Percentiles rank a stretch among this genome's conserved stretches.
Conservation (phyloP, 129 eudicot genomes). For the Cynara cardunculus region DNA sequence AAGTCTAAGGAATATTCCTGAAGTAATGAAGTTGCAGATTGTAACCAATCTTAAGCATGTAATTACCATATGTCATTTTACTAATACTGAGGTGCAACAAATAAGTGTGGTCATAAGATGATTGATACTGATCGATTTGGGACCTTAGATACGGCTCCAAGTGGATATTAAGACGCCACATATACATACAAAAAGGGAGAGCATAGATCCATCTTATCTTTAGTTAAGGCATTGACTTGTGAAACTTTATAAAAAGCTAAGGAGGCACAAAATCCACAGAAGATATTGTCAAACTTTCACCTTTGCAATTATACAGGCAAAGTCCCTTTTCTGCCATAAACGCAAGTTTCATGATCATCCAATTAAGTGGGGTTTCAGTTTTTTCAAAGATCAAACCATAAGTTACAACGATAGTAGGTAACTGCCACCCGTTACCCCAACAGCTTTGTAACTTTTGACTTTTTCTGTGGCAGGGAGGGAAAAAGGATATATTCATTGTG, state of each 20-base stretch:
- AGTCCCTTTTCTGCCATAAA: constrained; percentile 5
- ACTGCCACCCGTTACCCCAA: neutral
- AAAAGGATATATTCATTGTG: neutral
- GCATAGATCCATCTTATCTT: constrained; percentile 29
- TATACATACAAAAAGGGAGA: constrained; percentile 16
- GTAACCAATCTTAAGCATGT: constrained; percentile 5
- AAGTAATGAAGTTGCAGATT: neutral
- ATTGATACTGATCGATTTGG: neutral
- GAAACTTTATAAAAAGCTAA: constrained; percentile 28
- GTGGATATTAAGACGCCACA: constrained; percentile 22
- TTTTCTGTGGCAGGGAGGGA: neutral
- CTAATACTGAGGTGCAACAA: neutral
- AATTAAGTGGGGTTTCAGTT: neutral
- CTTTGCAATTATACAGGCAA: neutral
- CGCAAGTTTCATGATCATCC: constrained; percentile 7
- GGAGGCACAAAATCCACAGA: constrained; percentile 38
- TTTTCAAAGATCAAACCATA: constrained; percentile 1
- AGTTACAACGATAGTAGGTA: neutral
- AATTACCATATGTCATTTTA: neutral
- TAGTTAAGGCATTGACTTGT: constrained; percentile 19
- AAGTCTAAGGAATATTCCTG: neutral
- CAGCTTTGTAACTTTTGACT: neutral
- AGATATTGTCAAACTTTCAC: constrained; percentile 23
- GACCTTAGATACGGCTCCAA: neutral
- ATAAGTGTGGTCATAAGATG: constrained; percentile 3